Conservation (phyloP, 2,329 filamentous ascomycete species). For the Aspergillus fischeri region DNA sequence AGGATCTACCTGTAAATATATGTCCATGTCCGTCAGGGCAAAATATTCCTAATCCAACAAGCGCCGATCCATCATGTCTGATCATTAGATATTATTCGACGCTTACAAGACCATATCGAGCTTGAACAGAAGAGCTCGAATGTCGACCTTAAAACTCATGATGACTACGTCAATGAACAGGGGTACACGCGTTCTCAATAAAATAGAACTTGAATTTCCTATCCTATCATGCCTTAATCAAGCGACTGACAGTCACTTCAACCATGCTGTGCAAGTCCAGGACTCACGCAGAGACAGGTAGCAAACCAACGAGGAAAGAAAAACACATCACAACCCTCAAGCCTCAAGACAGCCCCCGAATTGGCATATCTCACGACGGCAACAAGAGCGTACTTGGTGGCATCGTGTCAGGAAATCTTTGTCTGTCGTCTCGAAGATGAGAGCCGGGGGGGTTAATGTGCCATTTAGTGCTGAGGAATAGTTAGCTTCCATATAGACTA, state of each 20-base stretch:
- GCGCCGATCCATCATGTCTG: too few species aligned
- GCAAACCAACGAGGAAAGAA: background rate
- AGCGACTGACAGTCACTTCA: background rate
- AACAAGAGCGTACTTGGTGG: background rate
- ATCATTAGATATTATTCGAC: too few species aligned
- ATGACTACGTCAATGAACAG: background rate
- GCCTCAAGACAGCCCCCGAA: background rate
- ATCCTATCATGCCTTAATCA: background rate
- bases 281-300: background rate
- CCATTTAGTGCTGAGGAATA: slow-evolving; percentile 9
- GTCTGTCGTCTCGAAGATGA: background rate
- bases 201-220: background rate
- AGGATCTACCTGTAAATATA: background rate
- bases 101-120: background rate
- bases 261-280: background rate
- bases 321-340: background rate
- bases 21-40: background rate
- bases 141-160: background rate
- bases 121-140: background rate
- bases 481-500: background rate
- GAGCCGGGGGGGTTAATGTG: background rate
- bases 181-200: background rate
- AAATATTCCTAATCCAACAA: too few species aligned
- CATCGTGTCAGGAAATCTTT: background rate
- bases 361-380: background rate